A percentile compares a stretch with the other conserved stretches of the same genome.
These are phyloP conservation scores for Trichoderma simmonsii DNA, from an alignment of 2,329 filamentous ascomycete genomes.

Conservation along the genomic window DNA sequence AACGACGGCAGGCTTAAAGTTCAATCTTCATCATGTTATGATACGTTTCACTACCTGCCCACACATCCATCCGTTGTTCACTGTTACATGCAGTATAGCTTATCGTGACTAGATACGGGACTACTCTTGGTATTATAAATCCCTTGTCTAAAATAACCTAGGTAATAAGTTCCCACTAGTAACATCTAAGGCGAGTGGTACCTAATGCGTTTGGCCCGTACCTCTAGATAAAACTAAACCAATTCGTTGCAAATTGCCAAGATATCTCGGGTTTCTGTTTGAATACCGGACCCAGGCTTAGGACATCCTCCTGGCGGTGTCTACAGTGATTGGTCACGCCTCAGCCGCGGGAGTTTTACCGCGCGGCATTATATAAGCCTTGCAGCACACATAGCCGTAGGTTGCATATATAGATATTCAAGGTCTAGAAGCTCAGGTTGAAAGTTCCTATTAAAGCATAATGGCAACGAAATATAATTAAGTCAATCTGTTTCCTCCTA, in stretches of 20 bases:
- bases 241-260: not conserved
- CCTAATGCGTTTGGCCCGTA: not conserved
- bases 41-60: not conserved
- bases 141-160: not conserved
- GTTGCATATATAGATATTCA: not conserved
- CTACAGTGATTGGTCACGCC: not conserved
- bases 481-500: not conserved
- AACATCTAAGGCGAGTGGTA: not conserved
- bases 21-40: not conserved
- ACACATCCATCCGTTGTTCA: not conserved
- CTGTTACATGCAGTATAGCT: not conserved
- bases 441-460: not conserved
- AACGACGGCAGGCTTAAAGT: not conserved
- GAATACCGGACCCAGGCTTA: not conserved
- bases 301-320: not conserved
- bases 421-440: not conserved
- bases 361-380: not conserved
- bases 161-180: not conserved
- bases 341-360: not conserved
- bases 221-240: not conserved
- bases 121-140: not conserved
- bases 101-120: not conserved
- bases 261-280: not conserved
- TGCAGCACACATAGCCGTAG: not conserved
- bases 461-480: not conserved